Evolutionary conservation across 768 basidiomycete genomes (phyloP), one percentile per base, ranked within the genome.

Genomic region (Boletus rubescentipes): DNA sequence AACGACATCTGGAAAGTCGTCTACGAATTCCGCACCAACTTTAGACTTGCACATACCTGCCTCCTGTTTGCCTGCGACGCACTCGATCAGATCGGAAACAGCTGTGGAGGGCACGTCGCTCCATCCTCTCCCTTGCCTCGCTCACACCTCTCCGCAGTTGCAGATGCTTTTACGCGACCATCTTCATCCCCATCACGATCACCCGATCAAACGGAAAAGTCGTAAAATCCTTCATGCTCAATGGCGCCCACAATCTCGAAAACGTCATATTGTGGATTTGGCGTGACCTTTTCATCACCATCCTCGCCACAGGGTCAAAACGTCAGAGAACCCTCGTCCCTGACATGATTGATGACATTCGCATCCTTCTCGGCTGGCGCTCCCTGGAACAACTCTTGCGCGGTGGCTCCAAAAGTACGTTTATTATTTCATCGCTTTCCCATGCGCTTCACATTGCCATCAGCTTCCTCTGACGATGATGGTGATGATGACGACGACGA

Each of bases 271-370:
- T 85, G 16, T 87, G 84, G 83, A 79, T 87, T 48, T 87, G 86
- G 86, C 77, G 86, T 7, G 87, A 88, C 55, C 73, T 87, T 18
- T 81, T 87, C 55, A 63, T 88, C 9, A 79, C 77, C 23, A 69
- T 87, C 66, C 75, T 82, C 9, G 76, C 77, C 0, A 68, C 61
- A 54, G 65, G 75, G 58, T 49, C 67, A 37, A 49, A 61, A 60
- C 54, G 65, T 41, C 59, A 68, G 34, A 59, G 57, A 48, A 62
- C 69, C 38, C 55, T 59, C 45, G 70, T 86, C 14, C 75, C 78
- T 0, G 73, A 78, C 8, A 85, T 87, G 77, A 67, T 87, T 20
- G 70, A 75, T n/a, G 85, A 87, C 52, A 80, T 87, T 45, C 81
- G 82, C 35, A 56, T 70, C 16, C 56, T 69, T 11, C 64, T 82